A percentile compares a stretch with the other conserved stretches of the same genome.
These are phyloP conservation scores for Dendrobium officinale DNA, from an alignment of 106 monocot genomes.

Conservation along the genomic window DNA sequence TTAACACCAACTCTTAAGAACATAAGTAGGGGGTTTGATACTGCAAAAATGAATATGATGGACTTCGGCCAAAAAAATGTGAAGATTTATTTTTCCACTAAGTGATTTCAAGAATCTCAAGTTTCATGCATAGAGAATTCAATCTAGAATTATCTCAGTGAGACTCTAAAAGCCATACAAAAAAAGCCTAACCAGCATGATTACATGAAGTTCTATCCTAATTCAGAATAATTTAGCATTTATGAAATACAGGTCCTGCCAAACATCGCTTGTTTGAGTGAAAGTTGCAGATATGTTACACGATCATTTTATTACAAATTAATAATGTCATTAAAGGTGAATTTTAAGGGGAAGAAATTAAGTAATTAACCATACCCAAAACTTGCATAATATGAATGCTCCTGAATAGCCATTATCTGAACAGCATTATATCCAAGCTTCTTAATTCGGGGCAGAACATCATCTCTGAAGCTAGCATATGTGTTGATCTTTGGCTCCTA, in stretches of 20 bases:
- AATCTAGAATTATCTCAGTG: no score
- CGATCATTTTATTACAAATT: neutral
- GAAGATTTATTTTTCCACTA: no score
- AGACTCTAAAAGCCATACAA: neutral
- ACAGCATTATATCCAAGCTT: conserved; percentile 99
- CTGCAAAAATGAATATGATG: no score
- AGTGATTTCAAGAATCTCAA: no score
- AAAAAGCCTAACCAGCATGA: neutral
- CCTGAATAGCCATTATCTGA: conserved; percentile 99
- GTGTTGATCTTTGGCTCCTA: conserved; percentile 97
- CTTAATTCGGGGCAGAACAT: conserved; percentile 91
- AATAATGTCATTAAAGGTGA: neutral
- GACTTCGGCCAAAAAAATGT: no score
- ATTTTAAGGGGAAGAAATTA: neutral
- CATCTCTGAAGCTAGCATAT: conserved; percentile 93
- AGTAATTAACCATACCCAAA: conserved; percentile 62
- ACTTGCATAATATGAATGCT: conserved; percentile 98
- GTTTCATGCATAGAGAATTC: no score
- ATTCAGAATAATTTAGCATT: neutral
- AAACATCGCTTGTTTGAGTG: neutral
- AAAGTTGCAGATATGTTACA: neutral
- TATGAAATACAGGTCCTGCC: neutral
- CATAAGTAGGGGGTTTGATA: no score
- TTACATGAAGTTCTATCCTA: neutral
- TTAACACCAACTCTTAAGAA: no score